Percentiles rank a stretch among this genome's conserved stretches.
phyloP scores from a whole-genome alignment of 106 monocot species.

The Phalaenopsis aphrodite region DNA sequence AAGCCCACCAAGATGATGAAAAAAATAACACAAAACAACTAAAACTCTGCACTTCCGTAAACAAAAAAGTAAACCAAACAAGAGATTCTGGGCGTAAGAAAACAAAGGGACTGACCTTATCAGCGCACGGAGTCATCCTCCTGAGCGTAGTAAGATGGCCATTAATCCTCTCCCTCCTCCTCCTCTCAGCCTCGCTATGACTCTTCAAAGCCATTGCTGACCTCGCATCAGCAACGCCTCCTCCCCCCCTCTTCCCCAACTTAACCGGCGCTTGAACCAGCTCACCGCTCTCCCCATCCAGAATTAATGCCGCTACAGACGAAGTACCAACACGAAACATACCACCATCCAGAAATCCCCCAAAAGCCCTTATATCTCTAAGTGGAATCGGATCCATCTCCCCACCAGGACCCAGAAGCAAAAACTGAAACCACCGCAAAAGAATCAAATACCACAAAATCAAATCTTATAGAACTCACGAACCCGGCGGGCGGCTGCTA shows the following conservation, averaged over 20 bases:
- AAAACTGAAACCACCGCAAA: neutral
- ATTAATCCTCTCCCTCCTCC: constrained; percentile 72
- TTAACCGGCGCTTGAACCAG: constrained; percentile 9
- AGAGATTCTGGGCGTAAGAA: neutral
- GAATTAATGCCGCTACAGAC: constrained; percentile 11
- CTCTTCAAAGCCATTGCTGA: constrained; percentile 50
- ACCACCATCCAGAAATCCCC: constrained; percentile 8
- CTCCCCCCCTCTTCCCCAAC: constrained; percentile 9
- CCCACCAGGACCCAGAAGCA: neutral
- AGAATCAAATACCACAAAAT: neutral
- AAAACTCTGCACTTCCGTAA: neutral
- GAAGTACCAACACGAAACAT: neutral
- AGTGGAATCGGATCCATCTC: constrained; percentile 27
- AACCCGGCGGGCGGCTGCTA: constrained; percentile 21
- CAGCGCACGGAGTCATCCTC: constrained; percentile 31
- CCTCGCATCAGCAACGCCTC: constrained; percentile 13
- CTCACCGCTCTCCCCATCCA: constrained; percentile 25
- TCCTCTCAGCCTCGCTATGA: constrained; percentile 64
- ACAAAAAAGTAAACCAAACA: neutral
- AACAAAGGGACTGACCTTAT: constrained; percentile 27
- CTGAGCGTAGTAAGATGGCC: constrained; percentile 42
- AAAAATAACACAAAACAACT: neutral
- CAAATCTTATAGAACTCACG: neutral
- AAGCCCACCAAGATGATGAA: neutral
- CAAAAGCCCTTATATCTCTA: constrained; percentile 9